Percentiles rank a stretch among this genome's conserved stretches.
phyloP scores from a whole-genome alignment of 1,284 basidiomycete species.

The Xerocomus minutiporus region DNA sequence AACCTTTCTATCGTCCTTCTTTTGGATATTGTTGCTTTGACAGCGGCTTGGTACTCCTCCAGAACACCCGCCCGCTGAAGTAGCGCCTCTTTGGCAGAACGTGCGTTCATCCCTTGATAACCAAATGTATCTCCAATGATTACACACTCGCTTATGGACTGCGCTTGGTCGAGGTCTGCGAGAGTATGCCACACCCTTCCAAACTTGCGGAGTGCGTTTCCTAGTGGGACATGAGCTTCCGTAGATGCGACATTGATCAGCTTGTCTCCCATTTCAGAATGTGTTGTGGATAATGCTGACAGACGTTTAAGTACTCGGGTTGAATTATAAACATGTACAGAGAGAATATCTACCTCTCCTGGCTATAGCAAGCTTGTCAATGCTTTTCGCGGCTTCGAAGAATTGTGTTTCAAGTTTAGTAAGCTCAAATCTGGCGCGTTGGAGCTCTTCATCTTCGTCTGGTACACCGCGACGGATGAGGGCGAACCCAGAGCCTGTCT shows the following conservation, averaged over 20 bases:
- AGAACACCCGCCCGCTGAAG: conserved; percentile 81
- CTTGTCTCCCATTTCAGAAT: conserved; percentile 86
- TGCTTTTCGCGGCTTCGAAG: conserved; percentile 81
- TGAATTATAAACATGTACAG: not conserved
- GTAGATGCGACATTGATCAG: conserved; percentile 83
- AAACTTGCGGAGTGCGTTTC: conserved; percentile 75
- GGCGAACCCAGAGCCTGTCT: conserved; percentile 62
- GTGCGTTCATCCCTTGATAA: conserved; percentile 92
- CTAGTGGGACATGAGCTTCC: conserved; percentile 78
- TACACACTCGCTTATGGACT: conserved; percentile 87
- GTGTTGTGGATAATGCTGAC: conserved; percentile 68
- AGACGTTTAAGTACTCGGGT: conserved; percentile 1
- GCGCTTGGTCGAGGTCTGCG: conserved; percentile 79
- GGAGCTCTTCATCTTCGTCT: conserved; percentile 82
- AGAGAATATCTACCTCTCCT: conserved; percentile 58
- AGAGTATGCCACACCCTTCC: conserved; percentile 83
- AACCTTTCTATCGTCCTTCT: conserved; percentile 85
- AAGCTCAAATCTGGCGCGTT: conserved; percentile 83
- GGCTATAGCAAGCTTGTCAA: conserved; percentile 78
- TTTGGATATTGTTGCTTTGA: conserved; percentile 89
- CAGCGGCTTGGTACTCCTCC: conserved; percentile 88
- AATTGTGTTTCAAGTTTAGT: conserved; percentile 88
- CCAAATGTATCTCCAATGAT: conserved; percentile 88
- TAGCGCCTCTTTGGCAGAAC: conserved; percentile 88
- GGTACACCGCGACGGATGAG: conserved; percentile 69